Base-by-base conservation (phyloP, 2,329 filamentous ascomycete genomes). In the Didymella pomorum region DNA sequence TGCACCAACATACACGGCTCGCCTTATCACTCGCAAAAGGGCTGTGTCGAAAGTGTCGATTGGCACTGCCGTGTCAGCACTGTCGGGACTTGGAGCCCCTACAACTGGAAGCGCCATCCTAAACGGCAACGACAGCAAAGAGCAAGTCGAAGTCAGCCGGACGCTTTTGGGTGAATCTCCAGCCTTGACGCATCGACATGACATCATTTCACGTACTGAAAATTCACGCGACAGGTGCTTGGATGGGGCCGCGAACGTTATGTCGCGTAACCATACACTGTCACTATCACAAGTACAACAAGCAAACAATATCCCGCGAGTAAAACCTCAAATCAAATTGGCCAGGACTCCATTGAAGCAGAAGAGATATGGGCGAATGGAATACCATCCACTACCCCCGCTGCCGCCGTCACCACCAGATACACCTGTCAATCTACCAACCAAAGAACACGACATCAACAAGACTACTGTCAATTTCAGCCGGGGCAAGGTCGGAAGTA, bases 221-320 rank as follows among this genome's bases (percentile, higher is more conserved):
- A 52, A 45, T 48, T 55, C 61, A 65, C 57, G 61, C 60, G 60
- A 56, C 47, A 61, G 55, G 53, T 52, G 61, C 53, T 57, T 20
- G 33, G 35, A 54, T 63, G 49, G 43, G 25, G 21, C 18, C 28
- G 35, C 16, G 43, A 43, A 60, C 11, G 21, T 43, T 31, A 47
- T 45, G 35, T 46, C 23, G 62, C 66, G 54, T 58, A 53, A 70
- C 60, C 43, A 21, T 39, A 48, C 55, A 61, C 58, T 45, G 56
- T 65, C 61, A 63, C 62, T 56, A 49, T 29, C 56, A 49, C 60
- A 60, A 58, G 54, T 66, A 53, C 62, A 63, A 61, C 64, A 52
- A 56, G 33, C 23, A 21, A 55, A 46, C n/a, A 28, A 12, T 52
- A 11, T 16, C 14, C 31, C 33, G 46, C 20, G 23, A 16, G n/a